phyloP scores from a whole-genome alignment of 2,329 filamentous ascomycete species.

The Hypomyces perniciosus region DNA sequence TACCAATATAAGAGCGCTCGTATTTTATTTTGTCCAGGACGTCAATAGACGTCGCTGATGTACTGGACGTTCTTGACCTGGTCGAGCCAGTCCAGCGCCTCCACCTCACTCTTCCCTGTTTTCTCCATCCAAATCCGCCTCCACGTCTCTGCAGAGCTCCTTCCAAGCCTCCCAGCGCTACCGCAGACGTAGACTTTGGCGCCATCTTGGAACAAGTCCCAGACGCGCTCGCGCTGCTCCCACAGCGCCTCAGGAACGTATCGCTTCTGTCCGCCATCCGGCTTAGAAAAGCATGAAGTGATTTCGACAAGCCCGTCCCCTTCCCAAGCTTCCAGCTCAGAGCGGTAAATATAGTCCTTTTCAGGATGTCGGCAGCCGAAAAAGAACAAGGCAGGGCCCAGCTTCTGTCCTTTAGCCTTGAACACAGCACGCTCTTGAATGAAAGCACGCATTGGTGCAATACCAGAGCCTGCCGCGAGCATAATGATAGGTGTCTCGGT shows the following conservation, averaged over 20 bases:
- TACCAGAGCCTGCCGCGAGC: slow-evolving; percentile 44
- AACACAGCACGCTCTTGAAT: slow-evolving; percentile 20
- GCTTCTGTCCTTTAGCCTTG: slow-evolving; percentile 15
- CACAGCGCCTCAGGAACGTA: slow-evolving; percentile 35
- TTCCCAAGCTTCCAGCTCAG: slow-evolving; percentile 24
- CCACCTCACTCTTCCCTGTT: neutral
- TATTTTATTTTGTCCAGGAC: too few species aligned
- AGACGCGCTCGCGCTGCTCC: slow-evolving; percentile 24
- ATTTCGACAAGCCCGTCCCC: neutral
- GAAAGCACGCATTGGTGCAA: slow-evolving; percentile 35
- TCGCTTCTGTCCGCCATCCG: slow-evolving; percentile 16
- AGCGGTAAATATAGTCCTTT: slow-evolving; percentile 50
- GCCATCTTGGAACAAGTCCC: slow-evolving; percentile 25
- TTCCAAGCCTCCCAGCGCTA: too few species aligned
- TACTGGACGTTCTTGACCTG: slow-evolving; percentile 4
- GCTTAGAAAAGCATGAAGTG: neutral
- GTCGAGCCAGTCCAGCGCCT: slow-evolving; percentile 3
- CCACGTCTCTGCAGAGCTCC: slow-evolving; percentile 5
- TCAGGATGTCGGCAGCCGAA: slow-evolving; percentile 51
- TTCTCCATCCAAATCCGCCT: slow-evolving; percentile 1
- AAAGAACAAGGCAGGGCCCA: slow-evolving; percentile 38
- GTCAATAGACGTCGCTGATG: slow-evolving; percentile 1
- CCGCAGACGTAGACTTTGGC: slow-evolving; percentile 39
- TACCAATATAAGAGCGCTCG: too few species aligned
- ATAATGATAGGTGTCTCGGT: slow-evolving; percentile 34